Conservation (phyloP, 1,284 basidiomycete species). For the Ganoderma sinense region DNA sequence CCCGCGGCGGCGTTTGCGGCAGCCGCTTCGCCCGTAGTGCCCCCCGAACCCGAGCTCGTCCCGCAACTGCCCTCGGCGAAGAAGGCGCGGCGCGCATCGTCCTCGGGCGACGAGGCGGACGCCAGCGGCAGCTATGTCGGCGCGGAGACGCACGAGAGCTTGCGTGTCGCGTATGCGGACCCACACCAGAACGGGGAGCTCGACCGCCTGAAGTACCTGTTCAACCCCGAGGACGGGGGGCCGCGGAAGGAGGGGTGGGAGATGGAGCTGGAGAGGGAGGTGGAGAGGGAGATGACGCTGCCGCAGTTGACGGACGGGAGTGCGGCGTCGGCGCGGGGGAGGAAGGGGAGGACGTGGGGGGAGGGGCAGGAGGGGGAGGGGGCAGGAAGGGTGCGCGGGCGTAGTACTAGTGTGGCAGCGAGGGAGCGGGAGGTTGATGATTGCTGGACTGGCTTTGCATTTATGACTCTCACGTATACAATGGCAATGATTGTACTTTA, state of each 20-base stretch:
- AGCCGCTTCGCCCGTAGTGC: neutral
- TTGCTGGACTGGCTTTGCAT: neutral
- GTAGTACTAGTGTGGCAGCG: neutral
- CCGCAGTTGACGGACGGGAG: slow-evolving; percentile 23
- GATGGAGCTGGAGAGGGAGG: slow-evolving; percentile 25
- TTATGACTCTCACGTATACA: slow-evolving; percentile 1
- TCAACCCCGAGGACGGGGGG: slow-evolving; percentile 34
- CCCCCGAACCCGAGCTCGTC: slow-evolving; percentile 7
- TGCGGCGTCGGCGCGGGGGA: neutral
- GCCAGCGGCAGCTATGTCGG: slow-evolving; percentile 27
- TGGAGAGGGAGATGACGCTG: slow-evolving; percentile 28
- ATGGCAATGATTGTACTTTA: neutral
- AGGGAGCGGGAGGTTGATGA: neutral
- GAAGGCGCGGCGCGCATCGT: neutral
- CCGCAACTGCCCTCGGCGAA: slow-evolving; percentile 7
- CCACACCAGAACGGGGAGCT: slow-evolving; percentile 66
- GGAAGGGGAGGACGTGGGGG: slow-evolving; percentile 7
- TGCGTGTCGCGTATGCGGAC: slow-evolving; percentile 73
- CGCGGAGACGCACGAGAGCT: slow-evolving; percentile 42
- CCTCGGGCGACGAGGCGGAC: slow-evolving; percentile 39
- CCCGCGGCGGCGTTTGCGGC: slow-evolving; percentile 8
- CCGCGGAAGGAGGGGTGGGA: slow-evolving; percentile 28
- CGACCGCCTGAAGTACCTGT: slow-evolving; percentile 51
- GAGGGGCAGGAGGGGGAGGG: slow-evolving; percentile 20
- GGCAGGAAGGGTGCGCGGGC: slow-evolving; percentile 6